Evolutionary conservation across 2,329 filamentous ascomycete species (phyloP), one percentile per base, ranked within the genome.

Genomic region (Trichoderma breve): DNA sequence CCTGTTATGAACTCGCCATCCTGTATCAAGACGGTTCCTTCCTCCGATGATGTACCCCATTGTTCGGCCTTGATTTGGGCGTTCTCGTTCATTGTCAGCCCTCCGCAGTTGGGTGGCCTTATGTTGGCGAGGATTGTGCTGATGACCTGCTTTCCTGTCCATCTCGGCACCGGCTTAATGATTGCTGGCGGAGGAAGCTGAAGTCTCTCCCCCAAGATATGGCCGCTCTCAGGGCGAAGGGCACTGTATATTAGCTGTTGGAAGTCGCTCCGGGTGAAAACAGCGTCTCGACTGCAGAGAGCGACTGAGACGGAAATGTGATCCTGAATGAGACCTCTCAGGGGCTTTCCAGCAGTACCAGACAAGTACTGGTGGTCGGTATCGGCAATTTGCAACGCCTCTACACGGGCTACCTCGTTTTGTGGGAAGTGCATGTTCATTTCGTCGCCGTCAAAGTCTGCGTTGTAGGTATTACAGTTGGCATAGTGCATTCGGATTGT

Each of bases 341-440:
- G 86, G 0, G 96, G 96, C 79, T 97, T 97, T 71, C 96, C 96
- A 18, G 94, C 93, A 3, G 96, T 99, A 24, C 92, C 93, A 39
- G 95, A 97, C 43, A 99, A 88, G 80, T 99, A 99, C 78, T 99
- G 96, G 79, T 98, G 95, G 80, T 99, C 95, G 3, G 96, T 98
- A 80, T 98, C 95, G 47, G 96, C 96, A 77, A 99, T 91, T 76
- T 94, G 93, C 76, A 97, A 88, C 2, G 96, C 96, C 83, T 99
- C 96, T 2, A 95, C 93, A 76, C 96, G 89, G 18, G 96, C 96
- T 75, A 98, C 87, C 80, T 98, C 97, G 76, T 97, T 98, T 77
- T 99, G 96, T 1, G 96, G 96, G 79, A 99, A 98, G 83, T 99
- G 96, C 95, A 99, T 97, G 81, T 99, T 99, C 96, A 99, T 99